Base-by-base conservation (phyloP, 495 filamentous ascomycete species). In the Podospora anserina region DNA sequence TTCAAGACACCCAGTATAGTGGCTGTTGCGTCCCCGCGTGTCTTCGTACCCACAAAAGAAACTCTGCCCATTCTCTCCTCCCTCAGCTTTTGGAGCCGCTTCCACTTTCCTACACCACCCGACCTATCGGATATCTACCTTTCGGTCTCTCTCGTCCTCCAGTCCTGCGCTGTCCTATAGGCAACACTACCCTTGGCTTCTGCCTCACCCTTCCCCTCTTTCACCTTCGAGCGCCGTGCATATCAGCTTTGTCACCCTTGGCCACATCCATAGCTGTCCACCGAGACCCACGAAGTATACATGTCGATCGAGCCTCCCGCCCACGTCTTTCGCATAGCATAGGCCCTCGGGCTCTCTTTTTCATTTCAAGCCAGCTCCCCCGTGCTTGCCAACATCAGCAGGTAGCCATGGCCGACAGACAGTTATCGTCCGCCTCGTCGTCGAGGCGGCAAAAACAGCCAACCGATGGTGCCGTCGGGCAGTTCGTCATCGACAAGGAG, bases 401-500 rank as follows among this genome's bases (percentile, higher is more conserved):
- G 81, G 82, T 74, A 79, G 79, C 74, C 76, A 85, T 85, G 82
- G 77, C 81, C 34, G 78, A 81, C 62, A 82, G 80, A 72, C 49
- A 28, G 26, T 27, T 15, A 62, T 28, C 69, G 15, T 64, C 74
- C 39, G 68, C 75, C 63, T 76, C 71, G 61, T 75, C 78, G 59
- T 79, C 78, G 71, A 77, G 77, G 73, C 76, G 78, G 65, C 59
- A 70, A 61, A 79, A 70, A 74, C 69, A 75, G 54, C 78, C 30
- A 30, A 63, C 82, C 71, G 89, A 91, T 68, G 86, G 88, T 83
- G 79, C 86, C 57, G 87, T 97, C 74, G 93, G 93, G 57, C 84
- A 85, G 67, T 97, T 94, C 76, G 85, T 84, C 68, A 86, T 92
- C 73, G 84, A 91, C 69, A 88, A 90, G 65, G 90, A 97, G 81